Conservation (phyloP, 2,329 filamentous ascomycete species). For the Fusarium musae region DNA sequence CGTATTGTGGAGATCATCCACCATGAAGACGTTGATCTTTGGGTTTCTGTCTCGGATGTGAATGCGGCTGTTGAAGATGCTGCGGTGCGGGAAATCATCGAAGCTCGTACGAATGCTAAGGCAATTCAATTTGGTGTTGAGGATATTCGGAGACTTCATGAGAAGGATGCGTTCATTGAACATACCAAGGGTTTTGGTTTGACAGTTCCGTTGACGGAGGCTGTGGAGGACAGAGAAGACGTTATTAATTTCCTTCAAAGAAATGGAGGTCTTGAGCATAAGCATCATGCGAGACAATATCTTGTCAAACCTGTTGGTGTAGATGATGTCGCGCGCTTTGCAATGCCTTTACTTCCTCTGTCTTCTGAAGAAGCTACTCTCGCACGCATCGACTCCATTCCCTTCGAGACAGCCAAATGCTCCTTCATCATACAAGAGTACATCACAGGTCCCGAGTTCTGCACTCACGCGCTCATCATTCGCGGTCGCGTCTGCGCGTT, state of each 20-base stretch:
- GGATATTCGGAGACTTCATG: slow-evolving; percentile 68
- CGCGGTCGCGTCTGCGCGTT: slow-evolving; percentile 72
- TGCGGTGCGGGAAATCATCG: slow-evolving; percentile 69
- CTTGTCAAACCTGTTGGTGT: slow-evolving; percentile 74
- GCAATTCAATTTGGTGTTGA: slow-evolving; percentile 71
- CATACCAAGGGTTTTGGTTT: slow-evolving; percentile 66
- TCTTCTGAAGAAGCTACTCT: slow-evolving; percentile 65
- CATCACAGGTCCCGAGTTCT: slow-evolving; percentile 71
- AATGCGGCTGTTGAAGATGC: slow-evolving; percentile 74
- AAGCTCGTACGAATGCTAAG: slow-evolving; percentile 66
- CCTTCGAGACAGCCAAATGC: slow-evolving; percentile 53
- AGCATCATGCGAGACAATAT: slow-evolving; percentile 57
- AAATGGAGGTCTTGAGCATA: slow-evolving; percentile 32
- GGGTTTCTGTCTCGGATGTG: slow-evolving; percentile 80
- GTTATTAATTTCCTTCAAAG: slow-evolving; percentile 63
- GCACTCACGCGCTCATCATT: slow-evolving; percentile 77
- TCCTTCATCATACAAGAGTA: slow-evolving; percentile 71
- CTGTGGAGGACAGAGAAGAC: slow-evolving; percentile 64
- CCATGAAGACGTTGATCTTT: slow-evolving; percentile 72
- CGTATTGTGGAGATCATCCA: slow-evolving; percentile 68
- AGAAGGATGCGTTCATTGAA: slow-evolving; percentile 73
- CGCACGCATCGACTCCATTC: slow-evolving; percentile 56
- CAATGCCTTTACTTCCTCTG: slow-evolving; percentile 74
- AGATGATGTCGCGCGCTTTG: slow-evolving; percentile 67
- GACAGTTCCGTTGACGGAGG: slow-evolving; percentile 61